Base-by-base conservation (phyloP, 345 rosid species). In the Punica granatum region DNA sequence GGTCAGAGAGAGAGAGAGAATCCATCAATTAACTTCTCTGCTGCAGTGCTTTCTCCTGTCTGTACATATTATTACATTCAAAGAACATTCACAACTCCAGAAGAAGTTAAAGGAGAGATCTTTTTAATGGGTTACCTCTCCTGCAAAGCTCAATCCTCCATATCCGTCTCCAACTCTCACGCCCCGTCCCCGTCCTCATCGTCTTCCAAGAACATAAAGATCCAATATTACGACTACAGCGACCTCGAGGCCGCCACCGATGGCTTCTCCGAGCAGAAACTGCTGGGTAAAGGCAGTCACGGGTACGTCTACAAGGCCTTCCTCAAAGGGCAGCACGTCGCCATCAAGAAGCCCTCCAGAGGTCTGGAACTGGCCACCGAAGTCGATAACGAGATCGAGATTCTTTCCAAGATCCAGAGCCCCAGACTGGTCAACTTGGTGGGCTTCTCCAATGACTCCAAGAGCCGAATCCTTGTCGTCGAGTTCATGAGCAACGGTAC, bases 401-500 rank as follows among this genome's bases (percentile, higher is more conserved):
- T 92, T 75, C 80, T 94, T 69, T 94, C 98, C 53, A 86, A 82
- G 62, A 86, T 94, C 79, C 92, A 86, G 1, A 92, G 93, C 80
- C 97, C 99, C 10, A 72, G 93, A 67, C 72, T 94, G 82, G 99
- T 94, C 75, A 94, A 94, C 77, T 84, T 94, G 7, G 63, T 94
- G 42, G 99, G 99, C 58, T 92, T 81, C 70, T 81, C 93, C 70
- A 82, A 78, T 74, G 86, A 87, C 73, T 23, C 89, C 64, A 85
- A 81, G 62, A 90, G 86, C 72, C 92, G 92, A 30, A 77, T 92
- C 67, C 77, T 94, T 64, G 99, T 94, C 6, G 92, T 90, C 66
- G 99, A 94, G 64, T 94, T 84, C 68, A 94, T 94, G 99, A 71
- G 82, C 34, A 92, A 94, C 74, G 99, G 99, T 21, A 92, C 96